A percentile compares a stretch with the other conserved stretches of the same genome.
Conservation (phyloP, 331 rosid species). For the Pyrus hybrid region DNA sequence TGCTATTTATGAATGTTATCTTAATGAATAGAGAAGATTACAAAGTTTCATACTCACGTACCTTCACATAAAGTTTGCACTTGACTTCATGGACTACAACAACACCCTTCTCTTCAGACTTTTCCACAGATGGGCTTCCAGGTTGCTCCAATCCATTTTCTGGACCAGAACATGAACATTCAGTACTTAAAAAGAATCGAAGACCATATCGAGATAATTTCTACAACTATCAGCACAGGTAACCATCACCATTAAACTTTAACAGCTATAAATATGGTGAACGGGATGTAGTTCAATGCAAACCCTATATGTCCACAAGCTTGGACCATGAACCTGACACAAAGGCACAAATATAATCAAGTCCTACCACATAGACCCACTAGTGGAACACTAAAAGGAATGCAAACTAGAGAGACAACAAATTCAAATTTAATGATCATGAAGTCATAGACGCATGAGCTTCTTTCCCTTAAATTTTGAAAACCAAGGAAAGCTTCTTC, state of each 20-base stretch:
- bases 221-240: neutral
- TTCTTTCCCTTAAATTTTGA: too few relatives aligned
- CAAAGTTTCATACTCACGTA: slow-evolving; percentile 6
- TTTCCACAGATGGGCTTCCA: slow-evolving; percentile 91
- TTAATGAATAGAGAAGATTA: neutral
- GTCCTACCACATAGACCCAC: neutral
- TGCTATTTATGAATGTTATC: neutral
- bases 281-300: neutral
- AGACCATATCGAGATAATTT: neutral
- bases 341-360: neutral
- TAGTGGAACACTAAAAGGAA: neutral
- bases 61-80: slow-evolving; percentile 97
- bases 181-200: neutral
- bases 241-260: neutral
- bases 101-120: slow-evolving; percentile 84
- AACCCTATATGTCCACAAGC: neutral
- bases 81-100: slow-evolving; percentile 86
- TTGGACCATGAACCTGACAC: neutral
- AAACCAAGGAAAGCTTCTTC: too few relatives aligned
- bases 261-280: neutral
- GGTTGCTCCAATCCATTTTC: slow-evolving; percentile 79
- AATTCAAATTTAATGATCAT: neutral
- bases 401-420: neutral
- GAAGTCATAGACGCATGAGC: neutral
- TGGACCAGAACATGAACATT: slow-evolving; percentile 26